Evolutionary conservation across 495 filamentous ascomycete species (phyloP).

Genomic region (Penicillium waksmanii): DNA sequence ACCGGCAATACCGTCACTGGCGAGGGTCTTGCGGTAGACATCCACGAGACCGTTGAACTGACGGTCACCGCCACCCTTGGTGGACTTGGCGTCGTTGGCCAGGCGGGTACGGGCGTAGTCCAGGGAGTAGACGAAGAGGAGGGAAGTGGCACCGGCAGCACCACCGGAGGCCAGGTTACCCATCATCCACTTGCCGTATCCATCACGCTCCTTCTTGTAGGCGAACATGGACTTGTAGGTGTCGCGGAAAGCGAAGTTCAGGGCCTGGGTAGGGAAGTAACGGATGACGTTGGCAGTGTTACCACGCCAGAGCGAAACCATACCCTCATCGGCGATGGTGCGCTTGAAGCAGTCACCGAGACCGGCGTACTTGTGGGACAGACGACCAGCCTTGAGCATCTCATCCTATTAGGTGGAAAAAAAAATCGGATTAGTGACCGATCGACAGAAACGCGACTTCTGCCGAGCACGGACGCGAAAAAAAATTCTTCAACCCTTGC

Average conservation of each 20-base stretch:
- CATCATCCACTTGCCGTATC: conserved; percentile 98
- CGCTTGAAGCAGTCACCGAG: conserved; percentile 93
- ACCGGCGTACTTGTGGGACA: conserved; percentile 94
- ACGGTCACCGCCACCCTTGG: conserved; percentile 88
- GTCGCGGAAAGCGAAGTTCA: conserved; percentile 99
- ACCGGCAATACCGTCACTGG: conserved; percentile 96
- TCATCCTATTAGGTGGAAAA: conserved; percentile 72
- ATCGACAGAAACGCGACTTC: conserved; percentile 14
- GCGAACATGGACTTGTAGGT: conserved; percentile 99
- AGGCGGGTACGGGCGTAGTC: conserved; percentile 99
- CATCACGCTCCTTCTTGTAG: conserved; percentile 99
- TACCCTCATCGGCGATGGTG: conserved; percentile 78
- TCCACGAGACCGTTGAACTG: conserved; percentile 99
- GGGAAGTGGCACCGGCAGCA: conserved; percentile 99
- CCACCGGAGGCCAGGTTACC: conserved; percentile 99
- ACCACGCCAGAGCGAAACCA: conserved; percentile 93
- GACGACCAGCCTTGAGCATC: conserved; percentile 98
- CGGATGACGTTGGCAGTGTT: conserved; percentile 99
- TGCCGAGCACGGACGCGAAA: conserved; percentile 13
- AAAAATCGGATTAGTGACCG: conserved; percentile 22
- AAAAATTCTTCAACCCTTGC: conserved; percentile 11
- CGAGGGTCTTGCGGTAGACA: conserved; percentile 99
- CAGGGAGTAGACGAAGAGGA: conserved; percentile 99
- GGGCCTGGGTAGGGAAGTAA: conserved; percentile 99
- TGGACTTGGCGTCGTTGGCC: conserved; percentile 99